Base-by-base conservation (phyloP, 78 protist species). In the Dictyostelium intermedium region DNA sequence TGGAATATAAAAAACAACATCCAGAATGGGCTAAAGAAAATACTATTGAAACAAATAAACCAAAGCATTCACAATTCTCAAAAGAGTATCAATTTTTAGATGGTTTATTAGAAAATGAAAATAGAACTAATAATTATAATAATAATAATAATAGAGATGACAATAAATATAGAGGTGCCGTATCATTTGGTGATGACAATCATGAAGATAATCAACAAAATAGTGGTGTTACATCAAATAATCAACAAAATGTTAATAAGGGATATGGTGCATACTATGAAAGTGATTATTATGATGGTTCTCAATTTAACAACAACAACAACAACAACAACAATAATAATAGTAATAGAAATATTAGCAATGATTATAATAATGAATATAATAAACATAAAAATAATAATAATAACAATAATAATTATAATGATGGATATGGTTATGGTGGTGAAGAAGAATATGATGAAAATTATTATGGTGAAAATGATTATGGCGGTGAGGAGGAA, bases 1-100 rank as follows among this genome's bases (percentile, higher is more conserved):
- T 79, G 47, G 73, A 43, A 47, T 43, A 74, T 89, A 53, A n/a
- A 16, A 63, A 25, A 73, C 39, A 66, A 73, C 45, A 53, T 41
- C 91, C 50, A 53, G 34, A 83, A 27, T 66, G 43, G 39, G 84
- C 37, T 23, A 25, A 14, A 41, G 35, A 39, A 16, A 82, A 53
- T 69, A 39, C 37, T 0, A 9, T 83, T 47, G 27, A 83, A 23
- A 66, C 3, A 32, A 34, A 63, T 32, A 32, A 83, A 66, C 41
- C 43, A 84, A 82, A 27, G 23, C 23, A 83, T n/a, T 41, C 56
- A 25, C 70, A 18, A 14, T 27, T 25, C 30, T 9, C 60, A 39
- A 39, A 41, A 69, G 82, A 84, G 0, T 47, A 85, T 74, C 34
- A 30, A 53, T 73, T 74, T 72, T 43, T 84, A 70, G 53, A 43